phyloP scores from a whole-genome alignment of 2,329 filamentous ascomycete species.

The Penicillium sp. region DNA sequence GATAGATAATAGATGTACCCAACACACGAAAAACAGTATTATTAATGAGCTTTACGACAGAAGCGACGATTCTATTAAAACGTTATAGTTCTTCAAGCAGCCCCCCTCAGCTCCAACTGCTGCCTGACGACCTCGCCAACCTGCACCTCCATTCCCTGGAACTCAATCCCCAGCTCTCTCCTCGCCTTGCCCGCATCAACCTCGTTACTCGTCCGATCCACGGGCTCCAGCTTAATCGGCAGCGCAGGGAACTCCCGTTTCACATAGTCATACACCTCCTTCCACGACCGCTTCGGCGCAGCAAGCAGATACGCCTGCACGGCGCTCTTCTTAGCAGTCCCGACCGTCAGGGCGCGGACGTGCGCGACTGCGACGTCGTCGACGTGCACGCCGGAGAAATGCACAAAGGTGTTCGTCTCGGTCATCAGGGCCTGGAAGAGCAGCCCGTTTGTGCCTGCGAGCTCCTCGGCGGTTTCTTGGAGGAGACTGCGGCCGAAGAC shows the following conservation, averaged over 20 bases:
- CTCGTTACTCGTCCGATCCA: conserved; percentile 65
- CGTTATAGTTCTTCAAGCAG: neutral
- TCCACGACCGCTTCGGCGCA: conserved; percentile 16
- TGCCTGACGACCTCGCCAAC: conserved; percentile 23
- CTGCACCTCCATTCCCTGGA: conserved; percentile 16
- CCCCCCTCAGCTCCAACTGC: conserved; percentile 20
- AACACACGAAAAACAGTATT: too few species aligned
- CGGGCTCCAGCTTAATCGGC: conserved; percentile 11
- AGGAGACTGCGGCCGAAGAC: conserved; percentile 24
- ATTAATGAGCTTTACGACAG: too few species aligned
- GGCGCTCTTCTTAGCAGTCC: neutral
- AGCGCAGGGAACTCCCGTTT: conserved; percentile 19
- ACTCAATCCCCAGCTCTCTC: conserved; percentile 21
- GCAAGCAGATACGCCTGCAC: conserved; percentile 25
- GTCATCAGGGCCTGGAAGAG: conserved; percentile 16
- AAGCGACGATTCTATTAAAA: too few species aligned
- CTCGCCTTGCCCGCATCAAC: conserved; percentile 73
- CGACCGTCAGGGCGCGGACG: conserved; percentile 14
- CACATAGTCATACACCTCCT: conserved; percentile 17
- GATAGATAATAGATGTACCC: neutral
- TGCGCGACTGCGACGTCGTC: conserved; percentile 29
- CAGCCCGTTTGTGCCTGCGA: conserved; percentile 16
- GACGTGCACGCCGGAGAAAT: conserved; percentile 25
- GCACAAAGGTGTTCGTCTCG: conserved; percentile 10
- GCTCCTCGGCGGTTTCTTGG: conserved; percentile 13